A percentile compares a stretch with the other conserved stretches of the same genome.
Conservation (phyloP, 192 early-diverging fungal species). For the Lunasporangiospora selenospora region DNA sequence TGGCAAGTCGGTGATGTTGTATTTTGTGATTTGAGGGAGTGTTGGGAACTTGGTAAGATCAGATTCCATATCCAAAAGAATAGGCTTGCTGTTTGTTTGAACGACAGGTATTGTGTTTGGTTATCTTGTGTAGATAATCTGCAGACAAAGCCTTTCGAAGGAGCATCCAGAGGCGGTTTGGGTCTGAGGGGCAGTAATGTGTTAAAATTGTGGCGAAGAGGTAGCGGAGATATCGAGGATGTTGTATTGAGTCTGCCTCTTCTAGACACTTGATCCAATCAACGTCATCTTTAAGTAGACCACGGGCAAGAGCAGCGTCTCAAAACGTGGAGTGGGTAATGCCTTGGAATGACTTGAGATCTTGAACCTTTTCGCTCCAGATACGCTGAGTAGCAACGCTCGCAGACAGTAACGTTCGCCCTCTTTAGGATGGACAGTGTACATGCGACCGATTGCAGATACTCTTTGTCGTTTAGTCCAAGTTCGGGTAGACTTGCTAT, state of each 20-base stretch:
- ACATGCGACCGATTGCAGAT: constrained; percentile 14
- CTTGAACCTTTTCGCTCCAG: constrained; percentile 15
- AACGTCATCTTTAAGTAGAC: constrained; percentile 2
- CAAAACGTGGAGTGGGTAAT: constrained; percentile 3
- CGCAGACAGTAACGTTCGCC: constrained; percentile 9
- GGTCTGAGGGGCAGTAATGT: neutral
- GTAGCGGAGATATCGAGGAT: neutral
- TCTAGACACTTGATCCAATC: constrained; percentile 2
- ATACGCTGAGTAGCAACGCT: constrained; percentile 4
- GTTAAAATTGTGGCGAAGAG: neutral
- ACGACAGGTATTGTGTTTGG: no score
- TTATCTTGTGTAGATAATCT: neutral
- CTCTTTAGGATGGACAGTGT: constrained; percentile 7
- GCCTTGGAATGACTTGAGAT: constrained; percentile 1
- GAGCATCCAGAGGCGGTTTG: neutral
- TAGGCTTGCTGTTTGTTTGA: constrained; percentile 2
- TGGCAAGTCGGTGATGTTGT: neutral
- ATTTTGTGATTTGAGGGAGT: neutral
- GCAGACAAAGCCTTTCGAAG: neutral
- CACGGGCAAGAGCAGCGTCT: constrained; percentile 8
- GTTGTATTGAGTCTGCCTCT: neutral
- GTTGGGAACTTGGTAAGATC: neutral
- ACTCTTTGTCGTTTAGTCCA: neutral
- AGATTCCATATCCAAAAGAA: constrained; percentile 10
- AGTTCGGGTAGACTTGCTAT: neutral